A percentile compares a stretch with the other conserved stretches of the same genome.
Conservation (phyloP, 139 green algal genomes). For the Auxenochlorella pyrenoidosa region DNA sequence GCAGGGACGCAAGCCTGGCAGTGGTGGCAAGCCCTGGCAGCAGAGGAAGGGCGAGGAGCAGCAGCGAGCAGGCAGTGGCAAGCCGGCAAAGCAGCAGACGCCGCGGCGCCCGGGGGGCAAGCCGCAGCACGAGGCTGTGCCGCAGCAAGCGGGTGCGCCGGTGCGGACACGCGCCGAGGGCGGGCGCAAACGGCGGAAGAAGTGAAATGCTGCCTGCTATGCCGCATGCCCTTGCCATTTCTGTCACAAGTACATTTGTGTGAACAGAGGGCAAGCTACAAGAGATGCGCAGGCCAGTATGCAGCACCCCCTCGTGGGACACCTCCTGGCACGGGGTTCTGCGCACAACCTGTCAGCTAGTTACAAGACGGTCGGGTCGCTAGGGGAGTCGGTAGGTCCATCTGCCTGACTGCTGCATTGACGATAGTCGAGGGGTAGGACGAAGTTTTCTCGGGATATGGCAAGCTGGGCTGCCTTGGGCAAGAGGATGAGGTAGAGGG, state of each 20-base stretch:
- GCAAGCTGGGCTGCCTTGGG: not conserved
- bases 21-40: constrained; percentile 1
- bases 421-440: no score
- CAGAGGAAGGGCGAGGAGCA: not conserved
- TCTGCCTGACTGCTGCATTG: no score
- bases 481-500: not conserved
- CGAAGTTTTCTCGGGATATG: no score
- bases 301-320: no score
- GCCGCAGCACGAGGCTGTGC: not conserved
- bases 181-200: constrained; percentile 62
- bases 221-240: no score
- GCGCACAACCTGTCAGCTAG: no score
- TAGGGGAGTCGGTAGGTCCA: no score
- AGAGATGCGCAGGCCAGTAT: no score
- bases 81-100: not conserved
- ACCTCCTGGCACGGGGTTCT: no score
- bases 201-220: not conserved
- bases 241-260: no score
- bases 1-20: not conserved
- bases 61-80: not conserved
- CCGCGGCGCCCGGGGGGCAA: not conserved
- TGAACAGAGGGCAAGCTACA: no score
- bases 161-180: constrained; percentile 62
- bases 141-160: constrained; percentile 30
- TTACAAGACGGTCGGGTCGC: no score